These are phyloP conservation scores for Leptographium lundbergii DNA, from an alignment of 2,329 filamentous ascomycete genomes.

Conservation along the genomic window DNA sequence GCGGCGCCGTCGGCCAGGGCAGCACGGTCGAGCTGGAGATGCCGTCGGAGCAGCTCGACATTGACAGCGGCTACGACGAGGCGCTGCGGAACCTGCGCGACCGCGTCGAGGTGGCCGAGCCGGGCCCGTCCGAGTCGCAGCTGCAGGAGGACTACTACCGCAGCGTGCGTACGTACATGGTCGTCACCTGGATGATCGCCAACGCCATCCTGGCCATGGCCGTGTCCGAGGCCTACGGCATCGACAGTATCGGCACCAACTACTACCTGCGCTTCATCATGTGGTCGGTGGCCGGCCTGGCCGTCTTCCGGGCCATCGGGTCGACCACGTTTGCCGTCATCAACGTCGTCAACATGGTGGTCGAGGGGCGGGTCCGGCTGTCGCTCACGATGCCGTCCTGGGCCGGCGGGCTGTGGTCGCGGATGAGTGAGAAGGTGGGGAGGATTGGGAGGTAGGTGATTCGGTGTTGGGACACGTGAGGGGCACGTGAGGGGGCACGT, in stretches of 20 bases:
- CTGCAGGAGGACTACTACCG: slow-evolving; percentile 98
- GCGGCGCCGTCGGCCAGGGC: slow-evolving; percentile 66
- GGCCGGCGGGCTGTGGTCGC: slow-evolving; percentile 27
- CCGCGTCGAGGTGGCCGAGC: slow-evolving; percentile 63
- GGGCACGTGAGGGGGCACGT: too few species aligned
- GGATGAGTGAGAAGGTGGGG: slow-evolving; percentile 35
- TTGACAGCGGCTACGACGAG: slow-evolving; percentile 94
- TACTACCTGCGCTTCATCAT: slow-evolving; percentile 87
- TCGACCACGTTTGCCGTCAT: slow-evolving; percentile 71
- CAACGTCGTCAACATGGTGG: slow-evolving; percentile 69
- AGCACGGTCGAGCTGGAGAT: slow-evolving; percentile 84
- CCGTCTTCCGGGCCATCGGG: slow-evolving; percentile 78
- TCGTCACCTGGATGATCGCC: slow-evolving; percentile 82
- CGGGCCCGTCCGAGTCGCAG: slow-evolving; percentile 57
- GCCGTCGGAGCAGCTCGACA: slow-evolving; percentile 95
- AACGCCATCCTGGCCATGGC: slow-evolving; percentile 93
- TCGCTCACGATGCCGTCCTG: slow-evolving; percentile 42
- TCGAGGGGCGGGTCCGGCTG: slow-evolving; percentile 66
- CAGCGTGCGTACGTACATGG: slow-evolving; percentile 94
- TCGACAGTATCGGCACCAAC: slow-evolving; percentile 62
- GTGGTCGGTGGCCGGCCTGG: slow-evolving; percentile 78
- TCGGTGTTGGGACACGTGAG: too few species aligned
- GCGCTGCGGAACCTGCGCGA: slow-evolving; percentile 92
- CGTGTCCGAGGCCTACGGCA: slow-evolving; percentile 72
- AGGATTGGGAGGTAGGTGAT: slow-evolving; percentile 31